phyloP scores from a whole-genome alignment of 2,329 filamentous ascomycete species.

The Rutstroemia sydowiana region DNA sequence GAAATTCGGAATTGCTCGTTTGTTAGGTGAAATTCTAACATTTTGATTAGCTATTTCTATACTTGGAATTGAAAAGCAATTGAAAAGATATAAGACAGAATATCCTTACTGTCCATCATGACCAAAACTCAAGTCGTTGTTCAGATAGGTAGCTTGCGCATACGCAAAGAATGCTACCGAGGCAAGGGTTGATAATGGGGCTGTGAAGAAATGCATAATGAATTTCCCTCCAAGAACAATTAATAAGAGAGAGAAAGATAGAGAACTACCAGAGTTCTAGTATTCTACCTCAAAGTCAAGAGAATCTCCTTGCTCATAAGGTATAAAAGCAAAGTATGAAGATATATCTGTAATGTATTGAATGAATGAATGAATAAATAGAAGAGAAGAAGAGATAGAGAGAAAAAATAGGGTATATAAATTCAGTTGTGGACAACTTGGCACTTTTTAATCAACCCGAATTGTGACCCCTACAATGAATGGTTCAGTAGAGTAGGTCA shows the following conservation, averaged over 20 bases:
- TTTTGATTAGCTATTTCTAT: too few relatives aligned
- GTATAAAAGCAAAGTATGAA: background rate
- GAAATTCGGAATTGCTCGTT: constrained; percentile 26
- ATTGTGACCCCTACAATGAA: too few relatives aligned
- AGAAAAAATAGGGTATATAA: background rate
- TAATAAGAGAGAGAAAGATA: background rate
- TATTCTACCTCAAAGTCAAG: background rate
- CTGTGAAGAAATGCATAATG: constrained; percentile 8
- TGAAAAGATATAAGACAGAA: background rate
- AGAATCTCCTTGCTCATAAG: background rate
- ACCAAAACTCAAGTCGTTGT: constrained; percentile 37
- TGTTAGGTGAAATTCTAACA: constrained; percentile 28
- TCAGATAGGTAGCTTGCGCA: constrained; percentile 28
- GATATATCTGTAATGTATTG: background rate
- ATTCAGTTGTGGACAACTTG: background rate
- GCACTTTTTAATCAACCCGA: background rate
- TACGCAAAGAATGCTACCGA: constrained; percentile 23
- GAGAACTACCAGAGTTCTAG: constrained; percentile 8
- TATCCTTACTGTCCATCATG: constrained; percentile 31
- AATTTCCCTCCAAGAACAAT: background rate
- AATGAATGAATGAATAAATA: background rate
- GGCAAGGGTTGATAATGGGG: constrained; percentile 21
- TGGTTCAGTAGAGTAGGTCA: too few relatives aligned
- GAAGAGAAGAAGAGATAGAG: background rate
- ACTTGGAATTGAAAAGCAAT: too few relatives aligned